Conservation (phyloP, 169 alveolate species). For the Plasmodium billcollinsi region DNA sequence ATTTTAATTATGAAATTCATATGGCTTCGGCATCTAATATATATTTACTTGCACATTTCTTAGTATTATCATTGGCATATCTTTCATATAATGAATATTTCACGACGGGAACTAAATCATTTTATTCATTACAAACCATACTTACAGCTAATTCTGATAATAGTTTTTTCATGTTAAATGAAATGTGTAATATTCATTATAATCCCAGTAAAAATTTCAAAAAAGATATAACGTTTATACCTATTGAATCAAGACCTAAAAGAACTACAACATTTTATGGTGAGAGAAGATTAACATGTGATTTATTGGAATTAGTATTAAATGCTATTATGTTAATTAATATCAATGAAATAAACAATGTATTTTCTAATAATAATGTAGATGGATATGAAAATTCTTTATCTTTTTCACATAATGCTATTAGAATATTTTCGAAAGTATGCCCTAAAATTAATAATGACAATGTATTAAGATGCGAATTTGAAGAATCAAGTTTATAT, state of each 20-base stretch:
- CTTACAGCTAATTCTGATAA: conserved; percentile 54
- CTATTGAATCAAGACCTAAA: conserved; percentile 48
- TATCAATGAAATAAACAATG: conserved; percentile 35
- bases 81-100: conserved; percentile 49
- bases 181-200: conserved; percentile 65
- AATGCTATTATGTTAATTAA: conserved; percentile 39
- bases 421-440: conserved; percentile 70
- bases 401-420: conserved; percentile 59
- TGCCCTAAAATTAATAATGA: conserved; percentile 34
- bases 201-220: conserved; percentile 16
- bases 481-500: conserved; percentile 55
- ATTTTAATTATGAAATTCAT: conserved; percentile 42
- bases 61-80: conserved; percentile 63
- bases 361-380: conserved; percentile 21
- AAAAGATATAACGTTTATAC: conserved; percentile 67
- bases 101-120: conserved; percentile 30
- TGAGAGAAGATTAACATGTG: conserved; percentile 50
- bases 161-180: conserved; percentile 63
- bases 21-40: conserved; percentile 41
- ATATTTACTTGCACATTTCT: conserved; percentile 53
- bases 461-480: conserved; percentile 21
- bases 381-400: conserved; percentile 63
- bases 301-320: conserved; percentile 46
- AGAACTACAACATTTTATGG: conserved; percentile 50
- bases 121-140: conserved; percentile 60